These are phyloP conservation scores for Lasiosphaeris hirsuta DNA, from an alignment of 495 filamentous ascomycete species.

Conservation along the genomic window DNA sequence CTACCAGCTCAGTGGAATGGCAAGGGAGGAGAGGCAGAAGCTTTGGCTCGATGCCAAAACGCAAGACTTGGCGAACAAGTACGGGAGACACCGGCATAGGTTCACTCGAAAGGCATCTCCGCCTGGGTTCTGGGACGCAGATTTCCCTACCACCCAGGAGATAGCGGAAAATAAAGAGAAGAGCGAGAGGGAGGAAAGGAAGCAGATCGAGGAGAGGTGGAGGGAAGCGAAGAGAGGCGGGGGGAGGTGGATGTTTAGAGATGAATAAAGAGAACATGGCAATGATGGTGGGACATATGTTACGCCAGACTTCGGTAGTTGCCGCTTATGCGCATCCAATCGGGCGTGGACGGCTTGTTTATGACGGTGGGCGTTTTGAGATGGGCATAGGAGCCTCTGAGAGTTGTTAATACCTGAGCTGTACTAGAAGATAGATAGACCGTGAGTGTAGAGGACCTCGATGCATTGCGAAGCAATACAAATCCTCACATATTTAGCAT, in stretches of 20 bases:
- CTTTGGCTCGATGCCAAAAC: constrained; percentile 66
- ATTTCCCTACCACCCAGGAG: constrained; percentile 86
- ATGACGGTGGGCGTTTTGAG: too few relatives aligned
- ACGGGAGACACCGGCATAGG: constrained; percentile 72
- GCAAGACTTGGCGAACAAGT: constrained; percentile 61
- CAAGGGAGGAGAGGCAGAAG: constrained; percentile 47
- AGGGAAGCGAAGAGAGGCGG: constrained; percentile 74
- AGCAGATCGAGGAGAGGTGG: constrained; percentile 68
- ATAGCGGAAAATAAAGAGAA: constrained; percentile 57
- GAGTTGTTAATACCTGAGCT: too few relatives aligned
- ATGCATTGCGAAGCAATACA: too few relatives aligned
- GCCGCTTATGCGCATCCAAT: not conserved
- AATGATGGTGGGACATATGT: not conserved
- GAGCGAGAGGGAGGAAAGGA: constrained; percentile 54
- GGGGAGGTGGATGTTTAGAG: constrained; percentile 74
- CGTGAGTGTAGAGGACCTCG: too few relatives aligned
- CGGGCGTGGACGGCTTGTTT: too few relatives aligned
- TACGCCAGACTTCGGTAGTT: not conserved
- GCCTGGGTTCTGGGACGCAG: constrained; percentile 84
- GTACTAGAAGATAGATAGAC: too few relatives aligned
- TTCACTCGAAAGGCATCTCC: constrained; percentile 68
- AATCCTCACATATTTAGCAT: too few relatives aligned
- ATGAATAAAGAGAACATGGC: constrained; percentile 59
- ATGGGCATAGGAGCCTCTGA: too few relatives aligned
- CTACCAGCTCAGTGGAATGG: constrained; percentile 46